These are phyloP conservation scores for Bondarzewia mesenterica DNA, from an alignment of 1,284 basidiomycete species.

Conservation along the genomic window DNA sequence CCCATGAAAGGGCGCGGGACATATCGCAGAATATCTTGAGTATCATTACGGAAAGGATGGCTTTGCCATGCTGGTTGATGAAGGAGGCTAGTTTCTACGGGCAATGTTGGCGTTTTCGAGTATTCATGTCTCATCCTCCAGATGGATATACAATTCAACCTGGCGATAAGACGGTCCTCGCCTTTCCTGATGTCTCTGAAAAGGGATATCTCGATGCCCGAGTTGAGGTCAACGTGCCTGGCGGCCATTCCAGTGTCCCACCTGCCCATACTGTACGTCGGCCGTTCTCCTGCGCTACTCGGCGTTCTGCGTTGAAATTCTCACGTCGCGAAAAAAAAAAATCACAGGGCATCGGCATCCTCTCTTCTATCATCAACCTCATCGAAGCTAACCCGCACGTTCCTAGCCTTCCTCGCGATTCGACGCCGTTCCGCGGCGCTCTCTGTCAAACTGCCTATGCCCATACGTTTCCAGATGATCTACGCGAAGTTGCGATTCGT, in stretches of 20 bases:
- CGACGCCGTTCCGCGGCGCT: background rate
- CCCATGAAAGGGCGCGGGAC: slow-evolving; percentile 39
- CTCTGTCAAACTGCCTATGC: slow-evolving; percentile 1
- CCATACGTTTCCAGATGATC: background rate
- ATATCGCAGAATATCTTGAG: slow-evolving; percentile 39
- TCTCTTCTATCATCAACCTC: background rate
- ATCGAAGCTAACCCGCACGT: background rate
- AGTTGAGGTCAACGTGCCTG: slow-evolving; percentile 46
- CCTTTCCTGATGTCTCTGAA: slow-evolving; percentile 56
- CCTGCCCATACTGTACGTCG: slow-evolving; percentile 42
- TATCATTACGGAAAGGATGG: slow-evolving; percentile 49
- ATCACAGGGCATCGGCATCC: slow-evolving; percentile 3
- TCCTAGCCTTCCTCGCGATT: background rate
- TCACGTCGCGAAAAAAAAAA: background rate
- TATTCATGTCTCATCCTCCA: background rate
- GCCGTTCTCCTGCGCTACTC: background rate
- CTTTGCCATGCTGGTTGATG: slow-evolving; percentile 55
- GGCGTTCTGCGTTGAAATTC: too few species aligned
- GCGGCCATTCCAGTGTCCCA: slow-evolving; percentile 66
- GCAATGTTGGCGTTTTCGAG: too few species aligned
- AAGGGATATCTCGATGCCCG: slow-evolving; percentile 56
- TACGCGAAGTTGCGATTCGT: background rate
- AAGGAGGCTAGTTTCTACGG: slow-evolving; percentile 34
- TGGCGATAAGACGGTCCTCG: slow-evolving; percentile 34
- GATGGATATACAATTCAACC: slow-evolving; percentile 24